Conservation (phyloP, 1,284 basidiomycete genomes). For the Papiliotrema nemorosa region DNA sequence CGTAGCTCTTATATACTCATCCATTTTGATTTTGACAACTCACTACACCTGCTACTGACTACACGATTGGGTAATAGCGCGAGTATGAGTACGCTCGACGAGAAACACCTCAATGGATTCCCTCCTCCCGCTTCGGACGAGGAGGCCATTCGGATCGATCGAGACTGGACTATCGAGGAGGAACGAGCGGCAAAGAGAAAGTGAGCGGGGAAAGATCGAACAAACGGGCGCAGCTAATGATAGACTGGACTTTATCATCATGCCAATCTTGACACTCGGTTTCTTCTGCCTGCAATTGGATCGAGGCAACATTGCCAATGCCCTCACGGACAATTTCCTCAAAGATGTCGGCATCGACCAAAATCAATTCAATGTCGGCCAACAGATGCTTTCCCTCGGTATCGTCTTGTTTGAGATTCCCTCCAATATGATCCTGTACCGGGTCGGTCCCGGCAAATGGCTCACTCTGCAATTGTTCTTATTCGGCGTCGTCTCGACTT, state of each 20-base stretch:
- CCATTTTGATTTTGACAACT: too few species aligned
- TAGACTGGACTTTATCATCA: not conserved
- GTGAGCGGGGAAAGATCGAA: not conserved
- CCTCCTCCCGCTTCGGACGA: not conserved
- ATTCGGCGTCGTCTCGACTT: constrained; percentile 31
- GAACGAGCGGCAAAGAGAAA: constrained; percentile 1
- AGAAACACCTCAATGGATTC: not conserved
- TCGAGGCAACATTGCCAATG: constrained; percentile 14
- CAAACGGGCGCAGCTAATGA: not conserved
- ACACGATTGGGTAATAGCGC: too few species aligned
- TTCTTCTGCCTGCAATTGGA: not conserved
- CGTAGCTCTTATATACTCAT: too few species aligned
- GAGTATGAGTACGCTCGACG: too few species aligned
- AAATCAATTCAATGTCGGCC: constrained; percentile 36
- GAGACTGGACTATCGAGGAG: not conserved
- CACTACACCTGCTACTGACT: too few species aligned
- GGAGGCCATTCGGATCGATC: not conserved
- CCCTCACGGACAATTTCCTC: constrained; percentile 30
- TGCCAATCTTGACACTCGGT: not conserved
- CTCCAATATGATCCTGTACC: constrained; percentile 25
- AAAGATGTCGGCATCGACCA: constrained; percentile 33
- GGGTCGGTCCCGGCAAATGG: constrained; percentile 24
- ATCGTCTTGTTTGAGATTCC: constrained; percentile 40
- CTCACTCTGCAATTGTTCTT: constrained; percentile 27
- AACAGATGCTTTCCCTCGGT: constrained; percentile 34